Base-by-base conservation (phyloP, 805 yeast genomes). In the Diddensiella santjacobensis region DNA sequence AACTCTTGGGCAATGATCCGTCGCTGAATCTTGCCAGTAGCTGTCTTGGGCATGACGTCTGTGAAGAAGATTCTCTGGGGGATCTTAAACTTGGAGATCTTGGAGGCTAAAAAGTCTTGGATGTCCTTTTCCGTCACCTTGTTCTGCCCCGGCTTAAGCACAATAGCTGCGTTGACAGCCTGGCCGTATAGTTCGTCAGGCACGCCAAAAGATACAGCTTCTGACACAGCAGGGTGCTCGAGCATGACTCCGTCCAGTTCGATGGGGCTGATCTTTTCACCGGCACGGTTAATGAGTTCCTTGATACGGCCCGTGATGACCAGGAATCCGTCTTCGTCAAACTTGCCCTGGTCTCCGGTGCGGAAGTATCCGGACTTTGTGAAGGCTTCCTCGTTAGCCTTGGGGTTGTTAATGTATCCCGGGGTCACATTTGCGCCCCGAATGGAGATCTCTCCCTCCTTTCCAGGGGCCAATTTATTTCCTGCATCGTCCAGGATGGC, bases 21-120 rank as follows among this genome's bases (percentile, higher is more conserved):
- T 60, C 90, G 72, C 67, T 84, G 88, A 48, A 84, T 79, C 70
- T 83, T 83, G 22, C 89, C 90, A 1, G 90, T 83, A 4, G 90
- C 84, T 2, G 87, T 81, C 71, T 83, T 83, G 54, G 89, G 89
- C 64, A 83, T 71, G 22, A 71, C 69, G 13, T 80, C 76, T 5
- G 82, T 79, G 58, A 83, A 76, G 61, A 70, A 80, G 40, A 80
- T 69, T 64, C 71, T 73, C 15, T 62, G 67, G 1, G 90, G 89
- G 10, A 83, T 69, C 65, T 83, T 83, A 68, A 80, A 83, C 41
- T 70, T 61, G 23, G 86, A 70, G 2, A 82, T 66, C 56, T 71
- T 74, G 10, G 61, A 66, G 8, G 61, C 60, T 62, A 83, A 59
- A 58, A 68, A 80, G 5, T 65, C 56, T 47, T 69, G 67, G 40